Base-by-base conservation (phyloP, 495 filamentous ascomycete species). In the Neurospora sp. region DNA sequence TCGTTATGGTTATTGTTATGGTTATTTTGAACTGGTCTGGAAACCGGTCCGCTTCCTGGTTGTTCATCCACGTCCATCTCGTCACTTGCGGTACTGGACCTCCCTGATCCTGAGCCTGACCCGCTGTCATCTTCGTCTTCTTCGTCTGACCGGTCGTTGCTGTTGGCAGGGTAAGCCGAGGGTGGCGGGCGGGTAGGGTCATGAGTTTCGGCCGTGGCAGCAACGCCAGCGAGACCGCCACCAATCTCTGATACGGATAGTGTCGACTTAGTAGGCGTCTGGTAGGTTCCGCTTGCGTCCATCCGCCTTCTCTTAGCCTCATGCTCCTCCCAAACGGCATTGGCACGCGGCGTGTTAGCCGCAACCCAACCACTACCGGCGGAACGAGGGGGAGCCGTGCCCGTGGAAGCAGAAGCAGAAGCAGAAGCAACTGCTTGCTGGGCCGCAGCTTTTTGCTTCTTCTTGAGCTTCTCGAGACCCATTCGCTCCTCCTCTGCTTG, bases 401-500 rank as follows among this genome's bases (percentile, higher is more conserved):
- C 20, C 41, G 39, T 42, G 69, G 1, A 71, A 20, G 12, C 12
- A 40, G 35, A 66, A 18, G 31, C 37, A 41, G 72, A 10, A 18
- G 72, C 39, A 14, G 71, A 44, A 35, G 46, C 72, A 3, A 72
- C 74, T 27, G 46, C 74, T 11, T 79, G 76, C 59, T 69, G 76
- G 69, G 78, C 78, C 3, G 73, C 75, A 0, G 70, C 59, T 9
- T 66, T 66, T 16, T 66, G 14, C 27, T 14, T 16, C 44, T 39
- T 23, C 27, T 48, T 35, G 40, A 14, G 5, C 18, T 44, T 46
- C 37, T 40, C 41, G 62, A 82, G 74, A 18, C 82, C 83, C 73
- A 85, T 75, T 41, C 84, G 82, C 8, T 80, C 79, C 41, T 76
- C 77, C 71, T 86, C 83, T 8, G 81, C 79, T 11, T 77, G 71